These are phyloP conservation scores for Melampsora americana DNA, from an alignment of 1,284 basidiomycete species.

Conservation along the genomic window DNA sequence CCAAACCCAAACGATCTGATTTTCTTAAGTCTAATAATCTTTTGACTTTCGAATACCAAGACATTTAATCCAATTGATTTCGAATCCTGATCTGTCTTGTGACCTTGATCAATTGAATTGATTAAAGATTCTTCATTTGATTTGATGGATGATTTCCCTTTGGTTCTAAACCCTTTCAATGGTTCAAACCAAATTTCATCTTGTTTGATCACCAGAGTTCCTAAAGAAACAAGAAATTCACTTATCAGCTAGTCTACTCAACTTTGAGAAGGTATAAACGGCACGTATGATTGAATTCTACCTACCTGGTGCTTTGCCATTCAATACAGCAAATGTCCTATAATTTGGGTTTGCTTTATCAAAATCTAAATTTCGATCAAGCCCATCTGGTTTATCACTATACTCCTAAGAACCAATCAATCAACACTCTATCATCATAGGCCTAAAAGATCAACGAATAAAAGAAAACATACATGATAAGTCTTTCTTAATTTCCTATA, in stretches of 20 bases:
- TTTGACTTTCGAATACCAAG: background rate
- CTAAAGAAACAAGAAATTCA: slow-evolving; percentile 15
- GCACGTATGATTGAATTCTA: background rate
- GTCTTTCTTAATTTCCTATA: background rate
- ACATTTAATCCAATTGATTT: background rate
- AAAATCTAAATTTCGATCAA: background rate
- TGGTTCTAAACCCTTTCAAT: slow-evolving; percentile 31
- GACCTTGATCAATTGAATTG: background rate
- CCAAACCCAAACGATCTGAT: slow-evolving; percentile 19
- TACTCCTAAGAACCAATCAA: too few species aligned
- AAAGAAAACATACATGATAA: background rate
- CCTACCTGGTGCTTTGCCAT: slow-evolving; percentile 36
- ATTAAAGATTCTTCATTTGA: background rate
- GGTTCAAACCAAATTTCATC: slow-evolving; percentile 37
- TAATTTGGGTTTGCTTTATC: background rate
- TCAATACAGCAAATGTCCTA: slow-evolving; percentile 33
- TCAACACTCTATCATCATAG: too few species aligned
- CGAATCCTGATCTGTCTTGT: too few species aligned
- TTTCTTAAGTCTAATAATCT: slow-evolving; percentile 26
- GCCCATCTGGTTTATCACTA: background rate
- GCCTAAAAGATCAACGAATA: too few species aligned
- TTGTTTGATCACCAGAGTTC: slow-evolving; percentile 7
- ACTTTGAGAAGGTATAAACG: background rate
- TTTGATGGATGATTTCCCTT: slow-evolving; percentile 10
- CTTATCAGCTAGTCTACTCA: background rate